Evolutionary conservation across 2,329 filamentous ascomycete species (phyloP).

Genomic region (Penicillium oxalicum): DNA sequence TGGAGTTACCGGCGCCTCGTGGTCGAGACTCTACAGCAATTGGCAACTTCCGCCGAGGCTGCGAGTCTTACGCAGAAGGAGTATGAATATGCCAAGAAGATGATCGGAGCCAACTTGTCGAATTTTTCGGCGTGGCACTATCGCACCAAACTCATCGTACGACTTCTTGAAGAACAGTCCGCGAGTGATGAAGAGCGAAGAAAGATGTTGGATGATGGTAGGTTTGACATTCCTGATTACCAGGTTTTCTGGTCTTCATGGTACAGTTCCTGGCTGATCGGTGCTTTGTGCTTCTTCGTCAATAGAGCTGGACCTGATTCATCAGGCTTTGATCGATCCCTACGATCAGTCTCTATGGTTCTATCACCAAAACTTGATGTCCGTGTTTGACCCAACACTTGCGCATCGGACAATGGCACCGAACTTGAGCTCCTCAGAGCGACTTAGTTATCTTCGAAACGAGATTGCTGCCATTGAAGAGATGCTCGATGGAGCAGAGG

Average conservation of each 20-base stretch:
- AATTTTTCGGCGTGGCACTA: conserved; percentile 98
- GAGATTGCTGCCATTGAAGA: conserved; percentile 71
- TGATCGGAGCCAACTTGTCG: conserved; percentile 77
- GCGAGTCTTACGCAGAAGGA: conserved; percentile 69
- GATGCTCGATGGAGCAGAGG: conserved; percentile 59
- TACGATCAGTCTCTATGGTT: conserved; percentile 97
- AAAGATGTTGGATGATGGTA: conserved; percentile 66
- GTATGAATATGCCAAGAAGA: conserved; percentile 83
- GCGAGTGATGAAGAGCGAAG: conserved; percentile 59
- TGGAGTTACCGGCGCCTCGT: conserved; percentile 86
- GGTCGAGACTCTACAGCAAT: conserved; percentile 66
- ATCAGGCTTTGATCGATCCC: conserved; percentile 76
- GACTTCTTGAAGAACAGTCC: conserved; percentile 63
- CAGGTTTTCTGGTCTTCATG: neutral
- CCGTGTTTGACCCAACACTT: conserved; percentile 53
- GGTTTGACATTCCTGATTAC: conserved; percentile 9
- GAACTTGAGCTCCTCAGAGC: conserved; percentile 56
- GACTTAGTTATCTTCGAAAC: conserved; percentile 57
- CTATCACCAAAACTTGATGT: conserved; percentile 84
- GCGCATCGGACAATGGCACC: conserved; percentile 57
- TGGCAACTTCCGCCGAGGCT: conserved; percentile 29
- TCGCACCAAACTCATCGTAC: conserved; percentile 74
- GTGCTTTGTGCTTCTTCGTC: neutral
- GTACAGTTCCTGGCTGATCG: neutral
- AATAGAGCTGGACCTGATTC: conserved; percentile 67